Conservation (phyloP, 2,329 filamentous ascomycete species). For the Nannizzia gypsea region DNA sequence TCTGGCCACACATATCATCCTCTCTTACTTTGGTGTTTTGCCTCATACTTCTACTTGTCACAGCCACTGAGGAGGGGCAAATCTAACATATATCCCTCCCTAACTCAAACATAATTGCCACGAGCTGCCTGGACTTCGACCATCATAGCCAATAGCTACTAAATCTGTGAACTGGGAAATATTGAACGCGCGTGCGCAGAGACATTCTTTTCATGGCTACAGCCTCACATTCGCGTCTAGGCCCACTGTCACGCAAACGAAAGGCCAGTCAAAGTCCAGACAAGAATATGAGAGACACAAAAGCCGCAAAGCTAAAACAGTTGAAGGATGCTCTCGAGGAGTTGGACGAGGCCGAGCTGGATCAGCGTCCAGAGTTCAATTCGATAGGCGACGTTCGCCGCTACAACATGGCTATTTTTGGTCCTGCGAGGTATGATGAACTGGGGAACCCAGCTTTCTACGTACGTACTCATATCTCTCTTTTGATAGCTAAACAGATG, state of each 20-base stretch:
- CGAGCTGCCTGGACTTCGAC: too few species aligned
- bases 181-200: not conserved
- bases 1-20: too few species aligned
- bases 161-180: not conserved
- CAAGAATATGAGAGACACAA: too few species aligned
- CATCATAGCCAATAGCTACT: too few species aligned
- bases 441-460: conserved; percentile 12
- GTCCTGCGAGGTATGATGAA: not conserved
- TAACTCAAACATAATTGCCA: too few species aligned
- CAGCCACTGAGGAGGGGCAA: too few species aligned
- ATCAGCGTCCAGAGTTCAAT: not conserved
- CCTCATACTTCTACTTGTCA: too few species aligned
- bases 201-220: not conserved
- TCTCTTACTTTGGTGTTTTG: too few species aligned
- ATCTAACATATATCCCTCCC: too few species aligned
- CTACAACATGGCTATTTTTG: not conserved
- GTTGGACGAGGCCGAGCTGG: not conserved
- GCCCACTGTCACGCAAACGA: not conserved
- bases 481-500: too few species aligned
- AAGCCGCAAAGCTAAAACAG: not conserved
- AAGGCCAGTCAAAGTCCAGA: not conserved
- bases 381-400: not conserved
- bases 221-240: not conserved
- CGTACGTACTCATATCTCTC: conserved; percentile 5
- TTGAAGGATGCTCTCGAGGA: not conserved